phyloP scores from a whole-genome alignment of 306 rosid species.

The Canavalia ensiformis region DNA sequence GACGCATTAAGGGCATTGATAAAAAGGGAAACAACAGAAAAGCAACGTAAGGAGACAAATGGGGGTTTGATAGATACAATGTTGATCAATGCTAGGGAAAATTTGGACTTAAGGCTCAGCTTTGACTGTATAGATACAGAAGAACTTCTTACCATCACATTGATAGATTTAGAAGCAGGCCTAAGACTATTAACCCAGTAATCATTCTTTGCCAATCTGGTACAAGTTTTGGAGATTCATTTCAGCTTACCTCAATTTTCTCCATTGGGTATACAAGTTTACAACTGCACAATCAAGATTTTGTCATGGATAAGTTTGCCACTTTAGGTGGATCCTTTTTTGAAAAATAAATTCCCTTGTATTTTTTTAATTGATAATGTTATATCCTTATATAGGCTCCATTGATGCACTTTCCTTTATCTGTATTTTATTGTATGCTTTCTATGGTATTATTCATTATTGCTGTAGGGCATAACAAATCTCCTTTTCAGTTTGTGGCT shows the following conservation, averaged over 20 bases:
- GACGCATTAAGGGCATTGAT: slow-evolving; percentile 73
- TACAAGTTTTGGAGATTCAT: slow-evolving; percentile 47
- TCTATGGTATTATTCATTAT: slow-evolving; percentile 38
- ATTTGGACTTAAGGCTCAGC: slow-evolving; percentile 85
- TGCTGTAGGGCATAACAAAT: slow-evolving; percentile 28
- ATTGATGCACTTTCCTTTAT: slow-evolving; percentile 24
- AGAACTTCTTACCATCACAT: slow-evolving; percentile 79
- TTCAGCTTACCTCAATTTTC: slow-evolving; percentile 39
- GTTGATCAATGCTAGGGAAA: slow-evolving; percentile 90
- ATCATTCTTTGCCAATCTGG: slow-evolving; percentile 45
- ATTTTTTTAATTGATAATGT: slow-evolving; percentile 45
- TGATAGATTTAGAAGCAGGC: slow-evolving; percentile 85
- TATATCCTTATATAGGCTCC: slow-evolving; percentile 30
- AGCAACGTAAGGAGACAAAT: slow-evolving; percentile 83
- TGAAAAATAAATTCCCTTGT: not conserved
- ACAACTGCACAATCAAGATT: slow-evolving; percentile 37
- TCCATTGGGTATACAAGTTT: slow-evolving; percentile 39
- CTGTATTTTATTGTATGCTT: slow-evolving; percentile 25
- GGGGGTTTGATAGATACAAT: slow-evolving; percentile 87
- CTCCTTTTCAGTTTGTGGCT: slow-evolving; percentile 31
- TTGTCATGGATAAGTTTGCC: slow-evolving; percentile 34
- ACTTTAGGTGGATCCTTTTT: slow-evolving; percentile 25
- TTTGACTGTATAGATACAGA: slow-evolving; percentile 90
- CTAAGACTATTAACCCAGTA: slow-evolving; percentile 65
- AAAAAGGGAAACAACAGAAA: slow-evolving; percentile 70